These are phyloP conservation scores for Dinochytrium kinnereticum DNA, from an alignment of 371 early-diverging fungal species.

Conservation along the genomic window DNA sequence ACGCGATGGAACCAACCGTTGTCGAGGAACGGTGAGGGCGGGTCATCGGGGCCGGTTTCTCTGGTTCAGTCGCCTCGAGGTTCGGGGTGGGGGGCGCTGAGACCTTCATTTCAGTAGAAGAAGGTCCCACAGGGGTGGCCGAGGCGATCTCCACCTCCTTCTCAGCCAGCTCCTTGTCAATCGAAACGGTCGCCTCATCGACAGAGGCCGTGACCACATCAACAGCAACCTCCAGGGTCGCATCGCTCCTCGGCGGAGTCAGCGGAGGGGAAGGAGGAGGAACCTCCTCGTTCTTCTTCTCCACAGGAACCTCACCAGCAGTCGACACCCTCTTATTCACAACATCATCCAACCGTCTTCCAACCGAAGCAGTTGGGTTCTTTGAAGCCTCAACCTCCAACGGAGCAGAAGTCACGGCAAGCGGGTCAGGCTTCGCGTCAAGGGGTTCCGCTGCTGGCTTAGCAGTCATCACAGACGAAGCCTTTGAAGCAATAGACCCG, in stretches of 20 bases:
- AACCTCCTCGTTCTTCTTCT: not conserved
- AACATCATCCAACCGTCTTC: not conserved
- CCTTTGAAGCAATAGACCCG: not conserved
- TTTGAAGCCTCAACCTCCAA: not conserved
- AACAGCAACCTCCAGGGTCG: not conserved
- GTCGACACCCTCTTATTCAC: not conserved
- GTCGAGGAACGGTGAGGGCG: not conserved
- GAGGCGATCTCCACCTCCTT: not conserved
- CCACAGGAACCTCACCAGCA: not conserved
- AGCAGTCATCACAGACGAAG: not conserved
- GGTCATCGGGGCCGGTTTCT: not conserved
- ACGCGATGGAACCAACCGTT: constrained; percentile 20
- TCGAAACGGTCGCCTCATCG: not conserved
- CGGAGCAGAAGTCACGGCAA: not conserved
- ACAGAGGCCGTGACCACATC: not conserved
- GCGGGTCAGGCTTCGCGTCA: not conserved
- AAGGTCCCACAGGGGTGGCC: not conserved
- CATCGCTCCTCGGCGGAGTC: not conserved
- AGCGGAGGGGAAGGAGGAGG: not conserved
- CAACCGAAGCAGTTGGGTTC: not conserved
- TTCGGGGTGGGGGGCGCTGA: not conserved
- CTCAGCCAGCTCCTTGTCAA: not conserved
- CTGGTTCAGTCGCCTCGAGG: not conserved
- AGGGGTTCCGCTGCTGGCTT: not conserved
- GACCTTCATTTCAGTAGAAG: not conserved